Evolutionary conservation across 2,329 filamentous ascomycete species (phyloP), one percentile per base, ranked within the genome.

Genomic region (Calonectria pteridis): DNA sequence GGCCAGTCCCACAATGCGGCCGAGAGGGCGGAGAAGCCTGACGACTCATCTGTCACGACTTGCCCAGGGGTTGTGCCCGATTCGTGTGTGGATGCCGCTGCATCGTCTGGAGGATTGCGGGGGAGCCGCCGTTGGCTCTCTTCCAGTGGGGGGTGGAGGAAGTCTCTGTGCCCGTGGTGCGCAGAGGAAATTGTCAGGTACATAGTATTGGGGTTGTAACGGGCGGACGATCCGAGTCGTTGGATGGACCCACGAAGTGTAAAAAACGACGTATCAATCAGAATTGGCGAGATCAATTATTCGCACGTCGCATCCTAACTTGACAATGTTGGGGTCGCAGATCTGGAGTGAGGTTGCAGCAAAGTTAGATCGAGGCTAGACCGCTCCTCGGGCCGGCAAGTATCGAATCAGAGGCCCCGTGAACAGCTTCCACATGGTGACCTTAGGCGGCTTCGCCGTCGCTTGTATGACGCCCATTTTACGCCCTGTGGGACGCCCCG

Each of bases 331-430:
- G 55, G 55, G 55, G 55, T 62, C 16, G 37, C 55, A 37, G 55
- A 62, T 62, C 55, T 62, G 55, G 37, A 37, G 55, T 40, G 31
- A 40, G 37, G 55, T 62, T 62, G 55, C 33, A 37, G 55, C n/a
- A 40, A 62, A 62, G 55, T 59, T 62, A 62, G 55, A 62, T 62
- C 55, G 55, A 62, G 55, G 35, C 33, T 62, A 40, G 55, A 40
- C 55, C 51, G 10, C 18, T 33, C 20, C 51, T 62, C 55, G 55
- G 55, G 4, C 55, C 55, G 55, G 23, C 14, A 28, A 28, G 2
- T 1, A 26, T 40, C 55, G 33, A 62, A 62, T 62, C 33, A 62
- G 23, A 62, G 35, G 55, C 4, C 1, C 33, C n/a, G 7, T 37
- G 33, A 59, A 28, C 33, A 23, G 23, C 11, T 59, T n/a, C 55